phyloP scores from a whole-genome alignment of 805 yeast genomes.

The Starmerella kuoi region DNA sequence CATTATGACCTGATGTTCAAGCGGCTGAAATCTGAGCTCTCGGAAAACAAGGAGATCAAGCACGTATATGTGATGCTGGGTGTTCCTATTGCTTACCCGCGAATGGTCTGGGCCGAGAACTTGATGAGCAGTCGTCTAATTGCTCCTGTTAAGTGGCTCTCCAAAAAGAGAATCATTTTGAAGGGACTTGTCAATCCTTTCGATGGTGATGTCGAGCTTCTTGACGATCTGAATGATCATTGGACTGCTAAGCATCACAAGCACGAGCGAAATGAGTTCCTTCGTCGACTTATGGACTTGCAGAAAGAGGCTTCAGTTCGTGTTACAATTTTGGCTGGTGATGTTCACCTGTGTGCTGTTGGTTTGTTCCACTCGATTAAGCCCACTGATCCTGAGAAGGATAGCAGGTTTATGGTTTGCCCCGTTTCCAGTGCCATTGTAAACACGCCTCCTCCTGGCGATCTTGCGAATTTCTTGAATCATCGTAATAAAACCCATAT shows the following conservation, averaged over 20 bases:
- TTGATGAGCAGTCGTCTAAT: constrained; percentile 45
- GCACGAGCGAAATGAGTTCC: constrained; percentile 61
- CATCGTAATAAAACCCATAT: constrained; percentile 58
- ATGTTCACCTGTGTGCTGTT: constrained; percentile 79
- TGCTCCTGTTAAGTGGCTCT: constrained; percentile 48
- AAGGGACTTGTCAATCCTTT: constrained; percentile 78
- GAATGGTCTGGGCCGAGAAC: constrained; percentile 82
- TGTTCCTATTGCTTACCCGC: constrained; percentile 89
- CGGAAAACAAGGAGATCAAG: constrained; percentile 42
- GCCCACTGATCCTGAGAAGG: constrained; percentile 45
- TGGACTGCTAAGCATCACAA: constrained; percentile 92
- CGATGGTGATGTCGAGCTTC: constrained; percentile 80
- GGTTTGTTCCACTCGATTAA: constrained; percentile 57
- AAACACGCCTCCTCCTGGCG: constrained; percentile 85
- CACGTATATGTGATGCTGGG: constrained; percentile 79
- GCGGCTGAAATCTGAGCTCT: constrained; percentile 46
- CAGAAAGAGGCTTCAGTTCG: constrained; percentile 56
- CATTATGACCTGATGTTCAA: constrained; percentile 53
- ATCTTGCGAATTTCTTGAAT: constrained; percentile 64
- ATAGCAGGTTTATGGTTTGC: constrained; percentile 68
- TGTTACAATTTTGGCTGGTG: constrained; percentile 79
- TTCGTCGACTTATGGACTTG: constrained; percentile 50
- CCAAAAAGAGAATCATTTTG: constrained; percentile 35
- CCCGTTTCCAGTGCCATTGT: constrained; percentile 82
- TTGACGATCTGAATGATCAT: constrained; percentile 90